Conservation (phyloP, 352 stramenopile species). For the Phytophthora ohioensis region DNA sequence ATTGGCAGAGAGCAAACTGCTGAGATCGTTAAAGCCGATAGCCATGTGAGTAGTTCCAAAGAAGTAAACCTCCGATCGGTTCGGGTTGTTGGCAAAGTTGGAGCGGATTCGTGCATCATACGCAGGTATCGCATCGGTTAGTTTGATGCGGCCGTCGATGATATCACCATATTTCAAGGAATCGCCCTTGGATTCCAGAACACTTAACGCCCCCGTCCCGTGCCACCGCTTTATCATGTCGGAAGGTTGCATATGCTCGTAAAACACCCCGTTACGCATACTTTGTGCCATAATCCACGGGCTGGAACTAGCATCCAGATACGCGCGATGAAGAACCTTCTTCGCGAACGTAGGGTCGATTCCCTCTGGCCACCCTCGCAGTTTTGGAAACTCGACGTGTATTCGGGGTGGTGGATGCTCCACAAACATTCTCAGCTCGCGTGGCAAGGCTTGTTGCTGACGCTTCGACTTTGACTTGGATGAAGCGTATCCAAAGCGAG, state of each 20-base stretch:
- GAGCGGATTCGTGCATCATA: conserved; percentile 19
- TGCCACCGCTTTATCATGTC: conserved; percentile 39
- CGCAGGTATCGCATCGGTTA: background rate
- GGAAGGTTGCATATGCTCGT: background rate
- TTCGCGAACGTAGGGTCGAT: conserved; percentile 24
- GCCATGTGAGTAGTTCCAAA: conserved; percentile 34
- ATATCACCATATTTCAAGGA: conserved; percentile 19
- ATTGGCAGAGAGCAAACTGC: conserved; percentile 23
- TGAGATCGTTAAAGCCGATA: conserved; percentile 39
- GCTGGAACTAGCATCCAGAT: conserved; percentile 20
- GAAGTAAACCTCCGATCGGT: conserved; percentile 19
- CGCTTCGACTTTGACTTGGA: background rate
- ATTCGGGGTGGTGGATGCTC: conserved; percentile 19
- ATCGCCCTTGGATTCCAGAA: conserved; percentile 4
- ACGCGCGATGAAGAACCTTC: conserved; percentile 35
- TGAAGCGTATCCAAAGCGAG: too few relatives aligned
- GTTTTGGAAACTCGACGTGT: conserved; percentile 31
- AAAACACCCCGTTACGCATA: conserved; percentile 26
- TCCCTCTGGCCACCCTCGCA: conserved; percentile 35
- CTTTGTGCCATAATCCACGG: conserved; percentile 22
- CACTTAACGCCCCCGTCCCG: conserved; percentile 22
- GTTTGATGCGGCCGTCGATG: conserved; percentile 16
- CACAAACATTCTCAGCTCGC: conserved; percentile 24
- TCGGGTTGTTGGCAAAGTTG: conserved; percentile 32
- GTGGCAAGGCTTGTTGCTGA: conserved; percentile 10